Base-by-base conservation (phyloP, 352 stramenopile species). In the Discostella stelligera region DNA sequence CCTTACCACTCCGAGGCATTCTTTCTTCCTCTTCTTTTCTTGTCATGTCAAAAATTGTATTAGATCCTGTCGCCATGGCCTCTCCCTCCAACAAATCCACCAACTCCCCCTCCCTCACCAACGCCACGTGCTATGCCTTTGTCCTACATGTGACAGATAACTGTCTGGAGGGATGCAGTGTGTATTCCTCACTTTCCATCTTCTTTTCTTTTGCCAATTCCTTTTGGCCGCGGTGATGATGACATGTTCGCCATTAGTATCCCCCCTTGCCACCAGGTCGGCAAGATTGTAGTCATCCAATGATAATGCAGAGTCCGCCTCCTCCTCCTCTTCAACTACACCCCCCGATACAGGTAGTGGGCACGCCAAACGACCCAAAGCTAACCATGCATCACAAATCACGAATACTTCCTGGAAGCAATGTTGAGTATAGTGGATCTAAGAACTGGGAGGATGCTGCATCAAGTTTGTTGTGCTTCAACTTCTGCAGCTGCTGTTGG, bases 341-440 rank as follows among this genome's bases (percentile, higher is more conserved):
- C 61, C 63, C 3, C 41, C 62, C 16, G 63, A 14, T 4, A 79
- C 68, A n/a, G 62, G 25, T 11, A 79, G 49, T 7, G 49, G 39
- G 23, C 58, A 21, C 23, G 82, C 77, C 3, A 48, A 53, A 10
- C 83, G 61, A 0, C 73, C 80, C 14, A 91, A 20, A 14, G 75
- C 64, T 10, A 66, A 16, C 80, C 80, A 89, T 0, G 86, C 84
- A 79, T 90, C 84, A 48, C 82, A 74, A 2, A 79, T 90, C 84
- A 48, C 82, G 77, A 2, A 90, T 74, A 23, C 75, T 83, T n/a
- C 81, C 76, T 5, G 86, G 81, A 7, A 86, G 32, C 46, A 66
- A 78, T 0, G 63, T 70, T 11, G 82, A 66, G 62, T 82, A 62
- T 10, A 82, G 65, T 0, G 60, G 23, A 61, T 82, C 66, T 18